Conservation (phyloP, 805 yeast species). For the Candida insectalens region DNA sequence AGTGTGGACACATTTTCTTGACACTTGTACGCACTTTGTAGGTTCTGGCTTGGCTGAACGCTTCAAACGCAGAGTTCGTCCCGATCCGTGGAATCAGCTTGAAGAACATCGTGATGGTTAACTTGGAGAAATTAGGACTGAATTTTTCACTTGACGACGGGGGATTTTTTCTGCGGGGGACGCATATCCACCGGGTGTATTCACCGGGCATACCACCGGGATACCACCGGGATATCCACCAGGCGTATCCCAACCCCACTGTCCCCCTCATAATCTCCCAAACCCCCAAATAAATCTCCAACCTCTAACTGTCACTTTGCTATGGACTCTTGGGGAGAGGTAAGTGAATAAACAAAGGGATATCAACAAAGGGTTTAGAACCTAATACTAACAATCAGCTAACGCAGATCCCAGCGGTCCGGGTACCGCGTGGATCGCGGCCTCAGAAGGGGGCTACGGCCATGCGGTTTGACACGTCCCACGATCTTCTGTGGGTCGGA, state of each 20-base stretch:
- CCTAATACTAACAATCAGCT: conserved; percentile 15
- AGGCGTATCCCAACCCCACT: too few species aligned
- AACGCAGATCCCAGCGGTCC: conserved; percentile 20
- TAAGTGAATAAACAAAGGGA: conserved; percentile 17
- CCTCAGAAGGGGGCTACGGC: conserved; percentile 19
- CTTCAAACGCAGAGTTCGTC: neutral
- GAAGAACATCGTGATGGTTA: too few species aligned
- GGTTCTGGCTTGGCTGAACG: conserved; percentile 36
- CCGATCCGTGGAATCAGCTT: too few species aligned
- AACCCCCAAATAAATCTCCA: too few species aligned
- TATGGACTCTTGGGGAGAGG: conserved; percentile 47
- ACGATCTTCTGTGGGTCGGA: conserved; percentile 81
- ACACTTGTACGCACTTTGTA: conserved; percentile 91
- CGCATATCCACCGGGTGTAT: too few species aligned
- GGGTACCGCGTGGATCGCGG: conserved; percentile 14
- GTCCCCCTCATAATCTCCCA: too few species aligned
- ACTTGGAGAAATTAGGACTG: too few species aligned
- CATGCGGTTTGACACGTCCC: conserved; percentile 54
- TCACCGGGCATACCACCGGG: too few species aligned
- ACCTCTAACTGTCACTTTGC: too few species aligned
- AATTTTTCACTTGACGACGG: too few species aligned
- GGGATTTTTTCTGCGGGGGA: too few species aligned
- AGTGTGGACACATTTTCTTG: conserved; percentile 86
- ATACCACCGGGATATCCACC: too few species aligned
- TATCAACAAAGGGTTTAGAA: neutral